These are phyloP conservation scores for Globisporangium iwayamae DNA, from an alignment of 352 stramenopile species.

Conservation along the genomic window DNA sequence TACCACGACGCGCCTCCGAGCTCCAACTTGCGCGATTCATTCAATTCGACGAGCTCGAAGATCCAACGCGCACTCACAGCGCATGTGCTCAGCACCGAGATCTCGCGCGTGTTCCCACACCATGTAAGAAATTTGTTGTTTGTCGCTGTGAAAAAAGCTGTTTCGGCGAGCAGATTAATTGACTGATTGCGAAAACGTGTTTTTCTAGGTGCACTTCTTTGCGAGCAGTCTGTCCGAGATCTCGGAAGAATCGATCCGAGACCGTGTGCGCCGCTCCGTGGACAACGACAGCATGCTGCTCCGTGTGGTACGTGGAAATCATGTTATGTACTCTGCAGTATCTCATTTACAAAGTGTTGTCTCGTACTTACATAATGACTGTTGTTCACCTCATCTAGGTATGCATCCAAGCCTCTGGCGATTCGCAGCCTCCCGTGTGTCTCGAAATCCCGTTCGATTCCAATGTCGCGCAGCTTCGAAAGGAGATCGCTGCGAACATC, in stretches of 20 bases:
- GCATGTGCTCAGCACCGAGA: slow-evolving; percentile 79
- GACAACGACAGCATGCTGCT: slow-evolving; percentile 87
- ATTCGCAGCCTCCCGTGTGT: slow-evolving; percentile 73
- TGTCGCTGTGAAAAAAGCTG: not conserved
- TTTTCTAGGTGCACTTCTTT: slow-evolving; percentile 79
- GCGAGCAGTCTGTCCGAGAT: slow-evolving; percentile 74
- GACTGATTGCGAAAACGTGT: not conserved
- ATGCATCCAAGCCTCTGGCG: slow-evolving; percentile 79
- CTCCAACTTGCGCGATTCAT: slow-evolving; percentile 33
- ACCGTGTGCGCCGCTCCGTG: slow-evolving; percentile 75
- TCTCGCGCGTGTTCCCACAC: slow-evolving; percentile 85
- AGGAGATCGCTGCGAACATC: slow-evolving; percentile 78
- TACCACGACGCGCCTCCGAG: slow-evolving; percentile 19
- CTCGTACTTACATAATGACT: not conserved
- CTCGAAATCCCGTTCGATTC: slow-evolving; percentile 81
- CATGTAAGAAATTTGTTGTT: slow-evolving; percentile 46
- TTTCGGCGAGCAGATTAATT: not conserved
- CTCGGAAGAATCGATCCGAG: slow-evolving; percentile 79
- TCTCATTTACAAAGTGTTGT: not conserved
- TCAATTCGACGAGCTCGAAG: slow-evolving; percentile 61
- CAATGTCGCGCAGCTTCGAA: slow-evolving; percentile 62
- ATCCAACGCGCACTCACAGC: slow-evolving; percentile 75
- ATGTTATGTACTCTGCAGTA: not conserved
- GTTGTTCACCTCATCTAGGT: slow-evolving; percentile 29
- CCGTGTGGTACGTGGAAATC: slow-evolving; percentile 52